Evolutionary conservation across 371 early-diverging fungal genomes (phyloP).

Genomic region (Syncephalastrum monosporum): DNA sequence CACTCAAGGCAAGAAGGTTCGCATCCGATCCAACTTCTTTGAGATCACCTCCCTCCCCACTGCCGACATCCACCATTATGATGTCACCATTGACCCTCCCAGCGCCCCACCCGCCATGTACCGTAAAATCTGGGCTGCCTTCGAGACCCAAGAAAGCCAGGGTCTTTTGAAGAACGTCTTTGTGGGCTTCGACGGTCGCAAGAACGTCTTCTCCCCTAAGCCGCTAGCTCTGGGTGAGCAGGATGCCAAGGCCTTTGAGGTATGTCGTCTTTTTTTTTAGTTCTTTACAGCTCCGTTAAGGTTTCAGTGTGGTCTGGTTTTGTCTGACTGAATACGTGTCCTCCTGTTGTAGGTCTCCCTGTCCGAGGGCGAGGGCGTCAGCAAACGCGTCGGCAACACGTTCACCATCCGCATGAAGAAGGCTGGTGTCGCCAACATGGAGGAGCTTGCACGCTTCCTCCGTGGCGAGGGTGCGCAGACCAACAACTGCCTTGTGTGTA

Average conservation of each 20-base stretch:
- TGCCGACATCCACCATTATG: slow-evolving; percentile 43
- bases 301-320: neutral
- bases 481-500: slow-evolving; percentile 43
- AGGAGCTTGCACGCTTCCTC: slow-evolving; percentile 52
- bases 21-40: slow-evolving; percentile 39
- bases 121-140: slow-evolving; percentile 46
- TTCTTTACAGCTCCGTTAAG: neutral
- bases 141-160: slow-evolving; percentile 33
- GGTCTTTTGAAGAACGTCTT: slow-evolving; percentile 28
- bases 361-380: slow-evolving; percentile 26
- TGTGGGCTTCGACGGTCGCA: slow-evolving; percentile 54
- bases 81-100: slow-evolving; percentile 31
- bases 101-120: slow-evolving; percentile 45
- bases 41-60: slow-evolving; percentile 42
- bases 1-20: slow-evolving; percentile 18
- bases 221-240: slow-evolving; percentile 34
- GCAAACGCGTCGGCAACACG: slow-evolving; percentile 23
- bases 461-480: slow-evolving; percentile 36
- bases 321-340: neutral
- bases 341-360: slow-evolving; percentile 35
- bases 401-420: slow-evolving; percentile 58
- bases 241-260: slow-evolving; percentile 37
- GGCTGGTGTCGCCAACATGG: slow-evolving; percentile 57
- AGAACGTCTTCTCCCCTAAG: slow-evolving; percentile 46
- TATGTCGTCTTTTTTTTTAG: slow-evolving; percentile 17